phyloP scores from a whole-genome alignment of 345 rosid genomes.

The Acer campestre region DNA sequence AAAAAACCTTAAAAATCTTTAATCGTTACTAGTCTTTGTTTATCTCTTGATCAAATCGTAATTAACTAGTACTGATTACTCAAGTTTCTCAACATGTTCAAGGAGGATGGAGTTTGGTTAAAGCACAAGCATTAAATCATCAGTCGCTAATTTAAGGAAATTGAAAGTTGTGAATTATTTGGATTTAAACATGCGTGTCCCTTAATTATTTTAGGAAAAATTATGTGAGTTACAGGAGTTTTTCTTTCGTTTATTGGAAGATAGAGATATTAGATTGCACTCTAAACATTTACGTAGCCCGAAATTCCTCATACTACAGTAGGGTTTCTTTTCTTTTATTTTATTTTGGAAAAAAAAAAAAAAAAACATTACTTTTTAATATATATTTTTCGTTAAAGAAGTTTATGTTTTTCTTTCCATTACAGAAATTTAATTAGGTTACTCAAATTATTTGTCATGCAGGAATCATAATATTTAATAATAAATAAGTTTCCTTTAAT shows the following conservation, averaged over 20 bases:
- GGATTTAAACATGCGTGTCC: neutral
- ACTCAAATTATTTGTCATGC: neutral
- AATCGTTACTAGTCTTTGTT: neutral
- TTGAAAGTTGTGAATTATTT: neutral
- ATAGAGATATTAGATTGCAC: neutral
- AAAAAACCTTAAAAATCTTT: neutral
- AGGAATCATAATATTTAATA: neutral
- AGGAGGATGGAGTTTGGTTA: slow-evolving; percentile 1
- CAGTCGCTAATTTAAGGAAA: neutral
- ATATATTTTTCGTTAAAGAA: neutral
- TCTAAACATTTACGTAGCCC: slow-evolving; percentile 1
- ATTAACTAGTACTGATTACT: neutral
- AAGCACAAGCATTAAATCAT: neutral
- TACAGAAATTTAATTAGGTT: neutral
- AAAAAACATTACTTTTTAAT: too few species aligned
- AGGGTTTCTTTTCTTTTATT: neutral
- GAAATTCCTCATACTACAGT: neutral
- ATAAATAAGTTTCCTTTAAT: too few species aligned
- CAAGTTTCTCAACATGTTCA: neutral
- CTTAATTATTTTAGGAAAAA: neutral
- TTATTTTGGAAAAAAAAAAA: too few species aligned
- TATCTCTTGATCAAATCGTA: neutral
- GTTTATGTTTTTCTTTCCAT: neutral
- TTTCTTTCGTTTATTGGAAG: neutral
- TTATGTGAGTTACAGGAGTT: neutral